Evolutionary conservation across 331 rosid species (phyloP).

Genomic region (Rosa hybrid): DNA sequence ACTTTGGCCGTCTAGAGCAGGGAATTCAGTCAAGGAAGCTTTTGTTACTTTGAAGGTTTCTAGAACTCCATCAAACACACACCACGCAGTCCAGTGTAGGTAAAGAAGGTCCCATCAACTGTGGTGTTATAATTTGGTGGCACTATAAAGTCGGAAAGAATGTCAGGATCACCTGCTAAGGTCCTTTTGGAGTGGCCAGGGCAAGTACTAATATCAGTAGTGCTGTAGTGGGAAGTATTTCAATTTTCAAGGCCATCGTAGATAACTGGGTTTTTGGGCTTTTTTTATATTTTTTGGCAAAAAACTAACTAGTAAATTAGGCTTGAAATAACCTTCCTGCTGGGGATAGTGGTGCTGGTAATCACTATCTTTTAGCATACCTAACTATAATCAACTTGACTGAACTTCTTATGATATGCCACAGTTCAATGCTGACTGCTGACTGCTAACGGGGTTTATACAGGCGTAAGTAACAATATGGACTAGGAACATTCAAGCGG

Average conservation of each 20-base stretch:
- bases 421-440: too few species aligned
- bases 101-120: background rate
- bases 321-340: too few species aligned
- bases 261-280: too few species aligned
- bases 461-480: too few species aligned
- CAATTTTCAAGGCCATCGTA: background rate
- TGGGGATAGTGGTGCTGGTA: too few species aligned
- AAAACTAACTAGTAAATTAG: too few species aligned
- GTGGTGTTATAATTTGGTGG: background rate
- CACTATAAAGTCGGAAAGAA: background rate
- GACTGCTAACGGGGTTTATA: too few species aligned
- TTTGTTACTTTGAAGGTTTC: background rate
- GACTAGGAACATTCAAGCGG: too few species aligned
- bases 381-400: too few species aligned
- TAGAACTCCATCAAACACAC: background rate
- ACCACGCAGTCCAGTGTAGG: background rate
- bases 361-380: too few species aligned
- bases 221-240: background rate
- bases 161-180: background rate
- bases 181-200: background rate
- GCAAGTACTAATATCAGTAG: background rate
- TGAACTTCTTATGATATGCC: too few species aligned
- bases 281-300: too few species aligned
- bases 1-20: background rate
- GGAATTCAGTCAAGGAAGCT: constrained; percentile 7